phyloP scores from a whole-genome alignment of 441 rosid species.

The Populus hybrid region DNA sequence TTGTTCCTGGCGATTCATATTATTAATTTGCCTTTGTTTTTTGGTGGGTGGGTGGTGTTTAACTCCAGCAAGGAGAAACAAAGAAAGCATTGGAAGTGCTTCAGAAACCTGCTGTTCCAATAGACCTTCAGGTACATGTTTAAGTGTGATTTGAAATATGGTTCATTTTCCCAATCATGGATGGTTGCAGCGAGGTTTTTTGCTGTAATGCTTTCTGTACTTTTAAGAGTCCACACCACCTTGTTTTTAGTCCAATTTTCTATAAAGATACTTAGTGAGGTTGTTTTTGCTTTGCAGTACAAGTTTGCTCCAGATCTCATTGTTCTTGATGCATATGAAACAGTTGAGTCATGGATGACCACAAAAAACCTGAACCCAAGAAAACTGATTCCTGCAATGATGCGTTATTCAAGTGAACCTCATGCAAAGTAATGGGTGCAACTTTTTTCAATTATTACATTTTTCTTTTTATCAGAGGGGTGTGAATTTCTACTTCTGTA shows the following conservation, averaged over 20 bases:
- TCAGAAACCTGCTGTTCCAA: conserved; percentile 79
- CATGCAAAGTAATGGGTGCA: conserved; percentile 82
- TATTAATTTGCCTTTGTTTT: background rate
- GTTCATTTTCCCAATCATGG: conserved; percentile 9
- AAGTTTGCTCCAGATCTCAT: conserved; percentile 97
- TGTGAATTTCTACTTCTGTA: background rate
- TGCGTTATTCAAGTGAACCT: conserved; percentile 99
- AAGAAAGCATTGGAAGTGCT: conserved; percentile 94
- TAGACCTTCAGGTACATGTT: conserved; percentile 77
- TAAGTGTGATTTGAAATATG: conserved; percentile 10
- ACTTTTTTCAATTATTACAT: conserved; percentile 6
- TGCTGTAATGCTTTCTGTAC: background rate
- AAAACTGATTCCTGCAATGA: conserved; percentile 96
- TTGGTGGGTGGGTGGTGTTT: conserved; percentile 6
- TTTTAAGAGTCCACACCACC: conserved; percentile 9
- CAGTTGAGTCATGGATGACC: conserved; percentile 99
- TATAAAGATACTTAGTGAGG: conserved; percentile 19
- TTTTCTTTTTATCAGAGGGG: background rate
- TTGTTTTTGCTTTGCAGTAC: conserved; percentile 61
- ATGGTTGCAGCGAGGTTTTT: conserved; percentile 10
- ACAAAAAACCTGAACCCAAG: conserved; percentile 85
- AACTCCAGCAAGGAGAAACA: conserved; percentile 92
- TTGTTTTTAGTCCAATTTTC: conserved; percentile 17
- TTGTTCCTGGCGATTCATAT: background rate
- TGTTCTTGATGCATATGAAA: conserved; percentile 96